A percentile compares a stretch with the other conserved stretches of the same genome.
These are phyloP conservation scores for Truncatella angustata DNA, from an alignment of 2,329 filamentous ascomycete species.

Conservation along the genomic window DNA sequence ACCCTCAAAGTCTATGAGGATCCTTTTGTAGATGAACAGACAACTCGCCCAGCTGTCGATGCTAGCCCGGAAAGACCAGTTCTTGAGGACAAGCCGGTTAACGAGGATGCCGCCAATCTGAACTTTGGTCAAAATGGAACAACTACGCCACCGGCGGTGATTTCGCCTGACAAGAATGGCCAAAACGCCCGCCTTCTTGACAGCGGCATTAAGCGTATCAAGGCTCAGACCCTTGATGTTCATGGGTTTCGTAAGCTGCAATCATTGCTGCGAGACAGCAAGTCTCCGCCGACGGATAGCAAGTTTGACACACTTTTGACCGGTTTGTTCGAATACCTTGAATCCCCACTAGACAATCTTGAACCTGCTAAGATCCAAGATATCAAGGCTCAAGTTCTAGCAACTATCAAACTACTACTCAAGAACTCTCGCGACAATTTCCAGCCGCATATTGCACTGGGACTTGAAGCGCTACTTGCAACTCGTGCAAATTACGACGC, in stretches of 20 bases:
- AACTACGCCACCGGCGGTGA: conserved; percentile 17
- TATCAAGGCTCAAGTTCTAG: conserved; percentile 71
- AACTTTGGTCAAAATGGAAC: conserved; percentile 18
- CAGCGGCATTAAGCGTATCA: conserved; percentile 73
- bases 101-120: conserved; percentile 48
- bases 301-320: conserved; percentile 67
- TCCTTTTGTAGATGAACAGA: conserved; percentile 51
- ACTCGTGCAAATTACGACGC: conserved; percentile 67
- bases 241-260: conserved; percentile 80
- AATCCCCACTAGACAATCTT: conserved; percentile 55
- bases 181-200: conserved; percentile 64
- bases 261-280: conserved; percentile 67
- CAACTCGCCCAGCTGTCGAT: conserved; percentile 43
- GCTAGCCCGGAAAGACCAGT: conserved; percentile 40
- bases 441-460: conserved; percentile 64
- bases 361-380: conserved; percentile 66
- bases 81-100: conserved; percentile 59
- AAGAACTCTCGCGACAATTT: conserved; percentile 66
- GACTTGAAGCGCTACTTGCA: conserved; percentile 64
- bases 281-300: conserved; percentile 61
- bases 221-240: conserved; percentile 70
- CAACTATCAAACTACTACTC: conserved; percentile 71
- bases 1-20: conserved; percentile 61
- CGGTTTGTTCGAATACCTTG: conserved; percentile 70
- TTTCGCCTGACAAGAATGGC: conserved; percentile 51